Evolutionary conservation across 306 rosid species (phyloP), one percentile per base, ranked within the genome.

Genomic region (Pterocarpus santalinus): DNA sequence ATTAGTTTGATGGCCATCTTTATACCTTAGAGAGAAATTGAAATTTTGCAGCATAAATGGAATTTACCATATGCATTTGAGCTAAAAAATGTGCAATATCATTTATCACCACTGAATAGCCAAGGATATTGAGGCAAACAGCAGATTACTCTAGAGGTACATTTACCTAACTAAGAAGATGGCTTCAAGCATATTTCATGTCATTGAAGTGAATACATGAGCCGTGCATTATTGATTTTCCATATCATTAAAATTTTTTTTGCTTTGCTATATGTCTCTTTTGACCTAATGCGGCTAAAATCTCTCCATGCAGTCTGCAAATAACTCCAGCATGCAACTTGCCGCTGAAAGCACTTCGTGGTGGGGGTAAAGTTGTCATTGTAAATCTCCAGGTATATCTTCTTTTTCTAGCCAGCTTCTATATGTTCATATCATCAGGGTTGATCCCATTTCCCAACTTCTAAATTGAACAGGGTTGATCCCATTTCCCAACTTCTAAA

Each of bases 251-350:
- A 49, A 62, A 44, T 2, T 64, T 7, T 55, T 78, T 32, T 69
- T 80, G 43, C 49, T 76, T 81, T 81, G 65, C 71, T 41, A 62
- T 41, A 63, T 36, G 60, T 60, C 63, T 76, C 73, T 73, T 71
- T 84, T 72, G 71, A 61, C 34, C 68, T 64, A 49, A 71, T 66
- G 36, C 82, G 78, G 75, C 81, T 52, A 69, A 84, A 78, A 73
- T 82, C 65, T 84, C 74, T 76, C 32, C 33, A 14, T 87, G 89
- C 96, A 95, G 98, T 84, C 84, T 95, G 87, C 99, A 95, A 88
- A 95, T 95, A 80, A 95, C 99, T 79, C 99, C 99, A 68, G 99
- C 99, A 28, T 95, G 99, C 88, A 93, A 95, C 90, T 92, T 95
- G 75, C 98, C 99, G 88, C 80, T 95, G 73, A 91, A 88, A 90